Evolutionary conservation across 2,329 filamentous ascomycete species (phyloP).

Genomic region (Hypoxylon sp.): DNA sequence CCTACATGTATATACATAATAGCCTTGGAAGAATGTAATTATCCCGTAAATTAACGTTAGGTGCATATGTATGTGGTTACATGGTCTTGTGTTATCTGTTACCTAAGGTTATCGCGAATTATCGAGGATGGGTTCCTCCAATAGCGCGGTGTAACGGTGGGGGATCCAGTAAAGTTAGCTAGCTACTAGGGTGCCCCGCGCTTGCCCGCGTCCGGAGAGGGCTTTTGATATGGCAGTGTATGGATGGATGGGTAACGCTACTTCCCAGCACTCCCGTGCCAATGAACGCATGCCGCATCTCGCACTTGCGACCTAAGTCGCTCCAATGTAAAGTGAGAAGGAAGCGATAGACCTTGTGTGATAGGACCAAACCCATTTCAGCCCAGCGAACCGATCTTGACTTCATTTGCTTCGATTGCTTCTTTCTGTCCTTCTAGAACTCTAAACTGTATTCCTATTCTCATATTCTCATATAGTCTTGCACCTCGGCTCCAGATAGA

Average conservation of each 20-base stretch:
- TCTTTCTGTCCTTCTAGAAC: background rate
- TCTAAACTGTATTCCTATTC: background rate
- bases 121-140: background rate
- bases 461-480: background rate
- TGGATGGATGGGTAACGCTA: constrained; percentile 11
- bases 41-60: constrained; percentile 5
- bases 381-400: constrained; percentile 2
- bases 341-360: constrained; percentile 14
- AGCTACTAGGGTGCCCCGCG: background rate
- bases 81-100: constrained; percentile 17
- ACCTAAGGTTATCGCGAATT: constrained; percentile 6
- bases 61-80: no score
- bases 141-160: constrained; percentile 20
- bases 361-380: constrained; percentile 10
- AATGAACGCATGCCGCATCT: constrained; percentile 33
- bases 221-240: no score
- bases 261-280: constrained; percentile 23
- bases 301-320: constrained; percentile 24
- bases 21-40: background rate
- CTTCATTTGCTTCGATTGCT: background rate
- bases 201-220: constrained; percentile 26
- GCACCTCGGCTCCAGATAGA: background rate
- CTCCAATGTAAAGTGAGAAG: constrained; percentile 7
- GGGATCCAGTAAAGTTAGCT: background rate
- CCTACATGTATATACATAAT: background rate